Evolutionary conservation across 768 basidiomycete genomes (phyloP).

Genomic region (Psilocybe azurescens): DNA sequence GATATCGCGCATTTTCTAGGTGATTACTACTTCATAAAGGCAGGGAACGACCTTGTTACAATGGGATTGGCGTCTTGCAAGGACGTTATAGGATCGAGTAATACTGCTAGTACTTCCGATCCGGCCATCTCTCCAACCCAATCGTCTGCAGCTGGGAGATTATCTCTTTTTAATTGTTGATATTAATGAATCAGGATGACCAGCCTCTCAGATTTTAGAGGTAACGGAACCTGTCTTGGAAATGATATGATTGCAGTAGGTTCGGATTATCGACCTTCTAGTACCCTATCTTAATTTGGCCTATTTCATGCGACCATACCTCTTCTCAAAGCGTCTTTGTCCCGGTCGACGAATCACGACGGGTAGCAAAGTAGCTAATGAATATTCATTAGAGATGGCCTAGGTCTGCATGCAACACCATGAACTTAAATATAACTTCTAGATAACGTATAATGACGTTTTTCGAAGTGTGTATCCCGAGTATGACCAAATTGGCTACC

Average conservation of each 20-base stretch:
- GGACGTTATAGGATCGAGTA: neutral
- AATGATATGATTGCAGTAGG: no score
- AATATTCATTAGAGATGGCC: no score
- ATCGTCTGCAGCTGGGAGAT: conserved; percentile 15
- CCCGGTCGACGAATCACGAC: no score
- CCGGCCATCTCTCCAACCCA: neutral
- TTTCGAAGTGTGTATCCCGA: neutral
- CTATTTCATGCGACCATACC: no score
- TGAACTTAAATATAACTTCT: no score
- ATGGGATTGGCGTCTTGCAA: conserved; percentile 48
- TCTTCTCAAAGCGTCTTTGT: no score
- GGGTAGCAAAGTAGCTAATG: no score
- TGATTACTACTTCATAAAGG: conserved; percentile 67
- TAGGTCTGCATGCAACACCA: no score
- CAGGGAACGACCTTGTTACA: conserved; percentile 55
- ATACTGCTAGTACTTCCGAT: conserved; percentile 1
- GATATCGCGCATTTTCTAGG: conserved; percentile 38
- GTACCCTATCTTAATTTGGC: no score
- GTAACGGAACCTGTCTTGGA: no score
- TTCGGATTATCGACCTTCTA: no score
- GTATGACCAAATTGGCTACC: neutral
- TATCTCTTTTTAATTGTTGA: neutral
- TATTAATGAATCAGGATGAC: neutral
- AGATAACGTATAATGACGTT: neutral
- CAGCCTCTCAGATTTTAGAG: no score